phyloP scores from a whole-genome alignment of 139 green algal genomes.

The Haematococcus lacustris region DNA sequence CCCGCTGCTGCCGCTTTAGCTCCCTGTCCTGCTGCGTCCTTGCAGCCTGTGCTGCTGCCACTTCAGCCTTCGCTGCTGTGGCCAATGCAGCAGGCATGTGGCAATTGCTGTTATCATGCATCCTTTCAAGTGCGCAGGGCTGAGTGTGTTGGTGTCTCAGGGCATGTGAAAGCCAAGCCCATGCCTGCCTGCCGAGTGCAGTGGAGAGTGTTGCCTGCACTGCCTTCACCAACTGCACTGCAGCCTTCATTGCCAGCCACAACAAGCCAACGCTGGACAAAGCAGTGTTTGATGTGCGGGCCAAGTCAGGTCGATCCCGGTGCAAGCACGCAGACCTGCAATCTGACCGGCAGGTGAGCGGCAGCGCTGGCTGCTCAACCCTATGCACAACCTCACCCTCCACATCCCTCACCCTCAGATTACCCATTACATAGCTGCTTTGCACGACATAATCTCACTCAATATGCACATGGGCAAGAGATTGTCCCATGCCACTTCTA shows the following conservation, averaged over 20 bases:
- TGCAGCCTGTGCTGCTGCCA: background rate
- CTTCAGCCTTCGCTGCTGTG: background rate
- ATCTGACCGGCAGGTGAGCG: slow-evolving; percentile 4
- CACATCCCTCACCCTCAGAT: background rate
- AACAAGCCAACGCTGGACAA: slow-evolving; percentile 10
- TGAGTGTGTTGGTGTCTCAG: background rate
- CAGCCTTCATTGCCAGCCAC: slow-evolving; percentile 8
- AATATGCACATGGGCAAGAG: background rate
- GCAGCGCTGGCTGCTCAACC: background rate
- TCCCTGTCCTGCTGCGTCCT: no score
- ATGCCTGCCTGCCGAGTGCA: background rate
- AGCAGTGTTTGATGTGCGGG: slow-evolving; percentile 4
- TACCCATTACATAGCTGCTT: background rate
- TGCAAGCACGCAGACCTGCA: background rate
- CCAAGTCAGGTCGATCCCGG: background rate
- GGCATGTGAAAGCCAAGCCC: background rate
- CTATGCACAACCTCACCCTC: background rate
- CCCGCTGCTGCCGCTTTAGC: no score
- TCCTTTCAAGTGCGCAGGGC: background rate
- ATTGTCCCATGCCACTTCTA: background rate
- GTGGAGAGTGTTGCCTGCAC: background rate
- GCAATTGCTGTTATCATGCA: background rate
- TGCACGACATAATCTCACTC: background rate
- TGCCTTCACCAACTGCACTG: no score
- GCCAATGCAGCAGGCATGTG: no score